Evolutionary conservation across 83 land plant species (phyloP).

Genomic region (Picea mariana): DNA sequence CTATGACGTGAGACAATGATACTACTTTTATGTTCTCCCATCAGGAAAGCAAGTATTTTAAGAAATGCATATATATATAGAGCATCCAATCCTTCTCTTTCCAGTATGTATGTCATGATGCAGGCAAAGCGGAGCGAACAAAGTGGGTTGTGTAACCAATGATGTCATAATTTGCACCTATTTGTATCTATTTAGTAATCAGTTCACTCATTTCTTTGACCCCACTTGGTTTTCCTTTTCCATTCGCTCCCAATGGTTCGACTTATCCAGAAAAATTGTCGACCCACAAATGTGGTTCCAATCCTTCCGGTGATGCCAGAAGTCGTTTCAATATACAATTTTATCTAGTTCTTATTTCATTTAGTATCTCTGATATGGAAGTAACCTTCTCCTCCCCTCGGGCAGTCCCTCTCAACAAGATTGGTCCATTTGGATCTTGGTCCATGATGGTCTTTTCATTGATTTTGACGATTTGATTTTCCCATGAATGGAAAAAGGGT

Average conservation of each 20-base stretch:
- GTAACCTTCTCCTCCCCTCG: neutral
- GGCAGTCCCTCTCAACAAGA: slow-evolving; percentile 10
- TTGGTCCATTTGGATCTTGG: slow-evolving; percentile 24
- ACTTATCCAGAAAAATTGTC: slow-evolving; percentile 1
- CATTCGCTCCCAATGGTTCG: slow-evolving; percentile 1
- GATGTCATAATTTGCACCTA: no score
- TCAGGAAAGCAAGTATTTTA: no score
- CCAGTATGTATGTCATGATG: no score
- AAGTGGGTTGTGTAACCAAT: no score
- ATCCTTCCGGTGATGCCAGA: slow-evolving; percentile 23
- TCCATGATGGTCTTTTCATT: slow-evolving; percentile 25
- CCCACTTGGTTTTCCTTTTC: slow-evolving; percentile 9
- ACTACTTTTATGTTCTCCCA: no score
- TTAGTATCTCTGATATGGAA: neutral
- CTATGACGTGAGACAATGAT: no score
- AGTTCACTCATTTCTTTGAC: slow-evolving; percentile 16
- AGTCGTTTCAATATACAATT: slow-evolving; percentile 26
- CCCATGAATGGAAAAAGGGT: slow-evolving; percentile 17
- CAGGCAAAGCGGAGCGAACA: no score
- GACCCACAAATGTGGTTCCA: slow-evolving; percentile 13
- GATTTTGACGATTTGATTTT: slow-evolving; percentile 4
- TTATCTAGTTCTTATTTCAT: slow-evolving; percentile 9
- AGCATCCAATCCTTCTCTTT: neutral
- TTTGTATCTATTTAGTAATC: slow-evolving; percentile 13
- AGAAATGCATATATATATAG: no score